A percentile compares a stretch with the other conserved stretches of the same genome.
Evolutionary conservation across 495 filamentous ascomycete species (phyloP).

Genomic region (Aspergillus bridgeri): DNA sequence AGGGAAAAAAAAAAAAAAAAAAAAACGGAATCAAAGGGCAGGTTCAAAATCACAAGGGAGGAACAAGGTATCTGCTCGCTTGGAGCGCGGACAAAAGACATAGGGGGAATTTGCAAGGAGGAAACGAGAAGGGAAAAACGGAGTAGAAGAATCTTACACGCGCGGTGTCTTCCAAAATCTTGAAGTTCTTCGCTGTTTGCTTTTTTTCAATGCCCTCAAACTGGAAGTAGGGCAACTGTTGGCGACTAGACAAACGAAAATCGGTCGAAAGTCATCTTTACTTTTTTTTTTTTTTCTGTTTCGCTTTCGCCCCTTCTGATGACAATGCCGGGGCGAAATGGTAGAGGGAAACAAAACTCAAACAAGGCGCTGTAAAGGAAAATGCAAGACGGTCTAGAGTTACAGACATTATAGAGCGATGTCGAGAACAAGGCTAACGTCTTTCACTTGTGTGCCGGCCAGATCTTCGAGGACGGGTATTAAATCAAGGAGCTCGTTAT

Average conservation of each 20-base stretch:
- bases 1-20: constrained; percentile 30
- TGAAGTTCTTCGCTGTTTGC: neutral
- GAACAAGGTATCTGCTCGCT: constrained; percentile 37
- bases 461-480: constrained; percentile 99
- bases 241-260: constrained; percentile 7
- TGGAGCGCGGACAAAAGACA: constrained; percentile 30
- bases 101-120: constrained; percentile 19
- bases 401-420: constrained; percentile 68
- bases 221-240: neutral
- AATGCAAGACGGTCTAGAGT: constrained; percentile 32
- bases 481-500: constrained; percentile 96
- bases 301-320: neutral
- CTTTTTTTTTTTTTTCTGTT: neutral
- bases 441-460: constrained; percentile 77
- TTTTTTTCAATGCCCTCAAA: neutral
- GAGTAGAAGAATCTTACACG: constrained; percentile 23
- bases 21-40: constrained; percentile 25
- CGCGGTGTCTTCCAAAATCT: neutral
- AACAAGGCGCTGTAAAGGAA: constrained; percentile 25
- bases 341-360: constrained; percentile 1
- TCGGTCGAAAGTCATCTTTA: constrained; percentile 7
- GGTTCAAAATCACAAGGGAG: constrained; percentile 27
- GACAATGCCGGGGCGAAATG: neutral
- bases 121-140: constrained; percentile 14
- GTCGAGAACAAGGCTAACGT: constrained; percentile 97